These are phyloP conservation scores for Eucalyptus guilfoylei DNA, from an alignment of 345 rosid genomes.

Conservation along the genomic window DNA sequence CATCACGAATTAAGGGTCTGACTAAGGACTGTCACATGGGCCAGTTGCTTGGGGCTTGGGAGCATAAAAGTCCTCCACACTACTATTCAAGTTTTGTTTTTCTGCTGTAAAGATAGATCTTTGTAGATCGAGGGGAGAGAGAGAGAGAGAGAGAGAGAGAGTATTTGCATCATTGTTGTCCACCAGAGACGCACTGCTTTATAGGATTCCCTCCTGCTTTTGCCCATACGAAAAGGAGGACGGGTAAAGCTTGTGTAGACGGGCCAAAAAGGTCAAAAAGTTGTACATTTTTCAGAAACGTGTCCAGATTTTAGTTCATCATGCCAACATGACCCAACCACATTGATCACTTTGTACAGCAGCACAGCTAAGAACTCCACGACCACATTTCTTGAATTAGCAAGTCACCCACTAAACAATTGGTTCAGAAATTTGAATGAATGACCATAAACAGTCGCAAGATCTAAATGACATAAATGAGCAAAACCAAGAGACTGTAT, in stretches of 20 bases:
- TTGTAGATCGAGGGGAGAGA: neutral
- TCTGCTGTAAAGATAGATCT: neutral
- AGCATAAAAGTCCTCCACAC: neutral
- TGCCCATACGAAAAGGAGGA: neutral
- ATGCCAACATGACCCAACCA: neutral
- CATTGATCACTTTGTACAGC: neutral
- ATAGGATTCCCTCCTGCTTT: neutral
- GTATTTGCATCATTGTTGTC: neutral
- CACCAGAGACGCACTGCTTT: neutral
- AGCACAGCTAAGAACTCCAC: neutral
- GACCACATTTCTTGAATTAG: neutral
- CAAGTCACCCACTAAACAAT: neutral
- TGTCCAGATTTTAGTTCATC: neutral
- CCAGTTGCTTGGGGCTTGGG: neutral
- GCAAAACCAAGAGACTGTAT: neutral
- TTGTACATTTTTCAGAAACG: neutral
- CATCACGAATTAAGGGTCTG: neutral
- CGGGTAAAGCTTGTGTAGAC: neutral
- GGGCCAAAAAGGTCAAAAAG: neutral
- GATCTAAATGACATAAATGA: neutral
- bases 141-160: neutral
- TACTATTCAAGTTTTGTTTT: neutral
- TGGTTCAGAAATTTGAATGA: neutral
- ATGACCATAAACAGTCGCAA: neutral
- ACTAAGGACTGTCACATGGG: neutral